Conservation (phyloP, 371 early-diverging fungal genomes). For the Encephalitozoon intestinalis region DNA sequence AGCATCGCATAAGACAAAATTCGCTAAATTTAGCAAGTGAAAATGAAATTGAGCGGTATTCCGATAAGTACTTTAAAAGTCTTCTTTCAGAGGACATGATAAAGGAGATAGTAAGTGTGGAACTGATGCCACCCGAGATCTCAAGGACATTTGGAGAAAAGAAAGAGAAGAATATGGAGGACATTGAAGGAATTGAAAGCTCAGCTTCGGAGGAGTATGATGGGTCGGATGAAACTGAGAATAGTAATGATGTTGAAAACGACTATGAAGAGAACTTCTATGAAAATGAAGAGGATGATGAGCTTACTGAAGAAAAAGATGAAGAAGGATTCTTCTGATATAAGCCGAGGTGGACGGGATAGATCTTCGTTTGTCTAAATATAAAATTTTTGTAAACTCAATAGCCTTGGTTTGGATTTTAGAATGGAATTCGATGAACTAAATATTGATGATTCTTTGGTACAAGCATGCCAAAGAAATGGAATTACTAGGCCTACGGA, state of each 20-base stretch:
- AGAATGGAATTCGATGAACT: slow-evolving; percentile 63
- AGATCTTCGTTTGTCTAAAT: not conserved
- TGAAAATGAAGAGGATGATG: not conserved
- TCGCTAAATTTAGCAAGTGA: slow-evolving; percentile 23
- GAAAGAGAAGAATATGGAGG: slow-evolving; percentile 1
- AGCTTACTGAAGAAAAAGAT: not conserved
- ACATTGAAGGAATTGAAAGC: slow-evolving; percentile 3
- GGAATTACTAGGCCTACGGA: slow-evolving; percentile 46
- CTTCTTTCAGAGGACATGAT: not conserved
- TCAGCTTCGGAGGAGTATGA: slow-evolving; percentile 1
- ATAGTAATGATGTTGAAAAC: slow-evolving; percentile 8
- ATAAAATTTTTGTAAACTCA: not conserved
- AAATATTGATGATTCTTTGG: slow-evolving; percentile 62
- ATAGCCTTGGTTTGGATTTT: not conserved
- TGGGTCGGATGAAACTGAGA: not conserved
- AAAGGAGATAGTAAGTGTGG: not conserved
- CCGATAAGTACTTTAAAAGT: slow-evolving; percentile 32
- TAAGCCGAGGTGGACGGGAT: no score
- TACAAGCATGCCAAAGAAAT: slow-evolving; percentile 49
- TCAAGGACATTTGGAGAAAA: not conserved
- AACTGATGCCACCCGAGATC: slow-evolving; percentile 19
- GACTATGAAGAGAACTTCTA: not conserved
- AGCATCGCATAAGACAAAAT: slow-evolving; percentile 21
- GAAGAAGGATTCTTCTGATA: not conserved
- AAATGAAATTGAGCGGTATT: slow-evolving; percentile 36